Evolutionary conservation across 306 rosid genomes (phyloP).

Genomic region (Casuarina cunninghamiana): DNA sequence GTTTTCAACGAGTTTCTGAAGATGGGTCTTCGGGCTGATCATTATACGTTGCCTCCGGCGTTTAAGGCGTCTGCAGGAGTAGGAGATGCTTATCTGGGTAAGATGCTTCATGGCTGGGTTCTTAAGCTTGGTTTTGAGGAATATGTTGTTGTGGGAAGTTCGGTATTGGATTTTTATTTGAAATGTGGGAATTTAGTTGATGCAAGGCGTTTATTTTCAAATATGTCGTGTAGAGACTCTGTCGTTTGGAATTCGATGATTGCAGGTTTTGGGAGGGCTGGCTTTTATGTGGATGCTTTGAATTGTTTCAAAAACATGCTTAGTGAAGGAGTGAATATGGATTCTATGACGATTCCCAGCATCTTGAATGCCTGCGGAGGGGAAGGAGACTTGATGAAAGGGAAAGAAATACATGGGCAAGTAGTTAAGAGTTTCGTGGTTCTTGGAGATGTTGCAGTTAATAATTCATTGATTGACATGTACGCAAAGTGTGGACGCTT

Average conservation of each 20-base stretch:
- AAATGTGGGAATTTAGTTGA: conserved; percentile 47
- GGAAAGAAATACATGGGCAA: conserved; percentile 60
- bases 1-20: conserved; percentile 36
- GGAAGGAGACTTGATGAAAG: conserved; percentile 66
- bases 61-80: conserved; percentile 46
- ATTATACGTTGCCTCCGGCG: conserved; percentile 56
- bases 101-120: conserved; percentile 51
- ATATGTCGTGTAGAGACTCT: conserved; percentile 44
- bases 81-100: conserved; percentile 43
- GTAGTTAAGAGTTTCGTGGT: conserved; percentile 38
- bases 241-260: conserved; percentile 67
- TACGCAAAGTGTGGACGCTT: conserved; percentile 69
- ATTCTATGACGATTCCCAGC: conserved; percentile 63
- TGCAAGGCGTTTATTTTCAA: conserved; percentile 48
- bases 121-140: conserved; percentile 57
- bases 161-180: conserved; percentile 53
- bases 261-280: conserved; percentile 56
- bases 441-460: conserved; percentile 45
- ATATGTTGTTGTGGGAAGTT: conserved; percentile 48
- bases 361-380: conserved; percentile 58
- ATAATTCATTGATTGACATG: conserved; percentile 68
- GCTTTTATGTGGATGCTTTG: conserved; percentile 45
- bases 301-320: conserved; percentile 49
- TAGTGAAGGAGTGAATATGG: conserved; percentile 38
- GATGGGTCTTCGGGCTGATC: conserved; percentile 49